Evolutionary conservation across 2,329 filamentous ascomycete genomes (phyloP).

Genomic region (Aaosphaeria pasadenensis): DNA sequence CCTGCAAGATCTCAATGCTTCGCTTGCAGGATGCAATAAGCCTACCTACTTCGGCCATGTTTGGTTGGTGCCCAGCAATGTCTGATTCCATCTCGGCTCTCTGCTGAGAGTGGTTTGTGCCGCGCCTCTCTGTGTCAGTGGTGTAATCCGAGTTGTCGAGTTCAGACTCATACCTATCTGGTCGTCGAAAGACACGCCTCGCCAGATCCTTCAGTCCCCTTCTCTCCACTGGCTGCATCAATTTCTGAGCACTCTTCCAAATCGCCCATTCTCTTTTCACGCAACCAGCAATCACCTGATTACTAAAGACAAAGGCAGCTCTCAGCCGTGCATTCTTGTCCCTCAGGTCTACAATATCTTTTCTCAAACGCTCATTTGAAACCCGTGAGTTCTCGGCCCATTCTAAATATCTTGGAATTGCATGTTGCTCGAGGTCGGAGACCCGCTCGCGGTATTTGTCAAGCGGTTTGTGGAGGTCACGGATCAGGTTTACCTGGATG

Average conservation of each 20-base stretch:
- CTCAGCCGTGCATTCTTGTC: slow-evolving; percentile 2
- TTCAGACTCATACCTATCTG: no score
- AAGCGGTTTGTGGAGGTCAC: slow-evolving; percentile 8
- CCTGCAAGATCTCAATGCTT: no score
- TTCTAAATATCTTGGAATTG: not conserved
- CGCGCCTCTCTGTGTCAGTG: no score
- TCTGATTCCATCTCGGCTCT: no score
- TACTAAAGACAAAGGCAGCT: slow-evolving; percentile 2
- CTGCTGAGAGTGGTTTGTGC: no score
- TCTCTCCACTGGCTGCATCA: not conserved
- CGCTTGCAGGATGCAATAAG: no score
- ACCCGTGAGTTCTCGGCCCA: not conserved
- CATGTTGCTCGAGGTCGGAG: not conserved
- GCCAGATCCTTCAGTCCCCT: not conserved
- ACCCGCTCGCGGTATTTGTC: slow-evolving; percentile 1
- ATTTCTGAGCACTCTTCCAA: not conserved
- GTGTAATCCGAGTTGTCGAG: no score
- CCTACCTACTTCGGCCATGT: no score
- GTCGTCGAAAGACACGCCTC: no score
- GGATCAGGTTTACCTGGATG: slow-evolving; percentile 10
- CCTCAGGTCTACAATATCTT: not conserved
- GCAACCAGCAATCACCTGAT: slow-evolving; percentile 1
- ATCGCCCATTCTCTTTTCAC: slow-evolving; percentile 3
- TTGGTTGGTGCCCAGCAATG: no score
- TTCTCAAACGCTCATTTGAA: not conserved